A percentile compares a stretch with the other conserved stretches of the same genome.
These are phyloP conservation scores for Saxophila tyrrhenica DNA, from an alignment of 495 filamentous ascomycete species.

Conservation along the genomic window DNA sequence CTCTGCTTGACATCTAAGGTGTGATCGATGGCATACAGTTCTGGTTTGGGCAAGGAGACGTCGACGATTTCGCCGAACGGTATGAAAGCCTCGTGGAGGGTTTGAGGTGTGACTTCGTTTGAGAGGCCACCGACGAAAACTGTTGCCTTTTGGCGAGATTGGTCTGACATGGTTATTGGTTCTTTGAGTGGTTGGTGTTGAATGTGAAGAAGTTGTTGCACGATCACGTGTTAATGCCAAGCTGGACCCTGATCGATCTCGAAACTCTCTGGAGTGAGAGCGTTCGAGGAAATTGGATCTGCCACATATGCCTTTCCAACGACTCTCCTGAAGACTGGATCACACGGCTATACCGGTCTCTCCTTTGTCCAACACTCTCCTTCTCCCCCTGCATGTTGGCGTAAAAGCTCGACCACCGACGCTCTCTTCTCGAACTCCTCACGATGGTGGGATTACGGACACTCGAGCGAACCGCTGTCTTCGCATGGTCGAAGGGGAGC, in stretches of 20 bases:
- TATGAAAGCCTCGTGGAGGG: constrained; percentile 80
- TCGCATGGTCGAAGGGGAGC: constrained; percentile 83
- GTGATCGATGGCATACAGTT: constrained; percentile 31
- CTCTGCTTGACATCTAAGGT: background rate
- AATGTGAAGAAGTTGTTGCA: background rate
- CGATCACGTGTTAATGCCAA: background rate
- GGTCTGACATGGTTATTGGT: constrained; percentile 73
- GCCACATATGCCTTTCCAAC: background rate
- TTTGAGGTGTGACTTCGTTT: constrained; percentile 57
- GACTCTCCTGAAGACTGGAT: background rate
- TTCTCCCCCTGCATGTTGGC: too few species aligned
- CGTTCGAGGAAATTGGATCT: background rate
- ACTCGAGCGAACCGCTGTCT: constrained; percentile 90
- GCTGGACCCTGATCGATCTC: background rate
- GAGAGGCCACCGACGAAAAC: constrained; percentile 86
- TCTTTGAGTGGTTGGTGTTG: constrained; percentile 7
- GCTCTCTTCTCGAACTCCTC: background rate
- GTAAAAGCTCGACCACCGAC: too few species aligned
- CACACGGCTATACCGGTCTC: too few species aligned
- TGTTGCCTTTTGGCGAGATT: constrained; percentile 74
- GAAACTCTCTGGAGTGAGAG: background rate
- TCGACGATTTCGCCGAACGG: constrained; percentile 93
- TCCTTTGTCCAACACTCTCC: background rate
- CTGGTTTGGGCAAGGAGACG: constrained; percentile 77
- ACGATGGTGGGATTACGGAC: constrained; percentile 88